Evolutionary conservation across 768 basidiomycete species (phyloP).

Genomic region (Glaciozyma antarctica): DNA sequence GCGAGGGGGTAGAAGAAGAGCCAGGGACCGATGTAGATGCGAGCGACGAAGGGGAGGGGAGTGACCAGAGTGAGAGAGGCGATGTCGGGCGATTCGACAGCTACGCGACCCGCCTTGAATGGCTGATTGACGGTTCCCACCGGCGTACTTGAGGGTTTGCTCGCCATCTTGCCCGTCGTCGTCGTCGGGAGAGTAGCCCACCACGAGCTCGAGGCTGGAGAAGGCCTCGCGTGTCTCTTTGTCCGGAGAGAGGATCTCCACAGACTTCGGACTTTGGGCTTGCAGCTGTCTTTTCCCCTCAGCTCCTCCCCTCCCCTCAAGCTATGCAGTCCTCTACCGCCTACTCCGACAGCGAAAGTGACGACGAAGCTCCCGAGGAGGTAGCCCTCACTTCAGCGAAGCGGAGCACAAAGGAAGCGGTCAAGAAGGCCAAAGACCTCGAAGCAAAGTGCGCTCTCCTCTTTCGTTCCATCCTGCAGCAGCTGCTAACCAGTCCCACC

Average conservation of each 20-base stretch:
- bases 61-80: conserved; percentile 3
- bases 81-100: conserved; percentile 19
- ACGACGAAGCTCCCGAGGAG: conserved; percentile 28
- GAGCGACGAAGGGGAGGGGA: conserved; percentile 35
- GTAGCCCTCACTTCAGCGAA: conserved; percentile 17
- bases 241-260: neutral
- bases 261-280: neutral
- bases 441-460: conserved; percentile 1
- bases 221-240: neutral
- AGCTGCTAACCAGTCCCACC: neutral
- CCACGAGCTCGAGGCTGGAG: too few relatives aligned
- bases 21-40: conserved; percentile 42
- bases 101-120: conserved; percentile 6
- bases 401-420: neutral
- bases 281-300: neutral
- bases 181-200: too few relatives aligned
- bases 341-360: neutral
- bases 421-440: neutral
- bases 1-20: conserved; percentile 42
- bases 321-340: neutral
- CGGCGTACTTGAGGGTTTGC: neutral
- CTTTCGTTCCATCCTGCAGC: neutral
- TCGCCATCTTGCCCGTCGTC: too few relatives aligned
- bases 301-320: neutral
- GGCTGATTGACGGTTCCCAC: neutral